A percentile compares a stretch with the other conserved stretches of the same genome.
Conservation (phyloP, 805 yeast species). For the Metschnikowia vanudenii region DNA sequence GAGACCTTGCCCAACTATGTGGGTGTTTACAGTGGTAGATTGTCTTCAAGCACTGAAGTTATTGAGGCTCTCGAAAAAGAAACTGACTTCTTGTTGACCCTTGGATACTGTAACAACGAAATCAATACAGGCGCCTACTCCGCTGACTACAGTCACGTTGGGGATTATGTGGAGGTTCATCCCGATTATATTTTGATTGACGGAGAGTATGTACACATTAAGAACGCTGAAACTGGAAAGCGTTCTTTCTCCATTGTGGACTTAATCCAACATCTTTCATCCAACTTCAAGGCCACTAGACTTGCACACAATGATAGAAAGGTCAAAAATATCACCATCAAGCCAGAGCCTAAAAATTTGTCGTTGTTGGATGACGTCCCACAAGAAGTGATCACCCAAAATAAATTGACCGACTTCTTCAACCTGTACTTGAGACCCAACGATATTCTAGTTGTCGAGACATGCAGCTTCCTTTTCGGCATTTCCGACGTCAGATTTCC, state of each 20-base stretch:
- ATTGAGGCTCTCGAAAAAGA: conserved; percentile 32
- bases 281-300: conserved; percentile 18
- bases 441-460: conserved; percentile 76
- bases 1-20: conserved; percentile 63
- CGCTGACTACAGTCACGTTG: conserved; percentile 22
- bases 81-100: conserved; percentile 66
- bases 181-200: conserved; percentile 43
- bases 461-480: conserved; percentile 82
- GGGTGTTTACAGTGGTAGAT: conserved; percentile 71
- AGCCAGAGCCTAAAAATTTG: conserved; percentile 13
- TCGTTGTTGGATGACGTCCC: conserved; percentile 11
- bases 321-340: conserved; percentile 20
- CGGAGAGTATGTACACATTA: conserved; percentile 25
- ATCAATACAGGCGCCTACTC: conserved; percentile 30
- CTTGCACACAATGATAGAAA: conserved; percentile 11
- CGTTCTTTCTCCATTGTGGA: conserved; percentile 31
- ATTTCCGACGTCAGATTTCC: conserved; percentile 67
- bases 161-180: conserved; percentile 35
- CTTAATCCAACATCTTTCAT: conserved; percentile 32
- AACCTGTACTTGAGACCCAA: conserved; percentile 48
- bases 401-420: conserved; percentile 34
- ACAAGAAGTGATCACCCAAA: conserved; percentile 26
- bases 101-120: conserved; percentile 58
- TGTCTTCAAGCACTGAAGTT: conserved; percentile 33
- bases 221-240: conserved; percentile 22